A percentile compares a stretch with the other conserved stretches of the same genome.
Conservation (phyloP, 768 basidiomycete genomes). For the Boletellus ananas region DNA sequence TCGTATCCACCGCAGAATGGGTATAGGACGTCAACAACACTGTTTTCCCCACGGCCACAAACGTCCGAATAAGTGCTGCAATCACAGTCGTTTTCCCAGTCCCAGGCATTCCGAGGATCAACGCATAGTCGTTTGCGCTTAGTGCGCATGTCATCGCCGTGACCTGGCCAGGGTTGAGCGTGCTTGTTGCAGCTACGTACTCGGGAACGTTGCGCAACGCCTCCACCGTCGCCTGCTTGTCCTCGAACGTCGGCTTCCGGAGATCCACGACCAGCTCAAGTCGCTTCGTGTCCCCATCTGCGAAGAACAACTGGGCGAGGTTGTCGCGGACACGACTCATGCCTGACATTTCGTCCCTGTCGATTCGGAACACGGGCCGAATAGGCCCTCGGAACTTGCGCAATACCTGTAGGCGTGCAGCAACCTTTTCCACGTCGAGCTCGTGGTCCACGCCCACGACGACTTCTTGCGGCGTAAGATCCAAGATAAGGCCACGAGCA, state of each 20-base stretch:
- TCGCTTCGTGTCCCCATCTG: slow-evolving; percentile 62
- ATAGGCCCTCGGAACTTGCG: slow-evolving; percentile 12
- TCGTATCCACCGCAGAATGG: slow-evolving; percentile 98
- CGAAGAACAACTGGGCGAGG: slow-evolving; percentile 84
- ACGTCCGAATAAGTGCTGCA: slow-evolving; percentile 75
- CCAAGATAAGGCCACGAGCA: slow-evolving; percentile 77
- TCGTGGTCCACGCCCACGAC: slow-evolving; percentile 81
- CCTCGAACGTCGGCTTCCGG: slow-evolving; percentile 58
- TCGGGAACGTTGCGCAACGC: slow-evolving; percentile 23
- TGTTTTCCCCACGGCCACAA: slow-evolving; percentile 80
- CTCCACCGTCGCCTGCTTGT: slow-evolving; percentile 18
- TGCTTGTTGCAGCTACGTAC: slow-evolving; percentile 30
- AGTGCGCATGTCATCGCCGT: slow-evolving; percentile 71
- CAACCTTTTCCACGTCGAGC: slow-evolving; percentile 50
- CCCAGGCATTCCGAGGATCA: slow-evolving; percentile 97
- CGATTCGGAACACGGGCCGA: slow-evolving; percentile 67
- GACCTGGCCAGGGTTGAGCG: slow-evolving; percentile 70
- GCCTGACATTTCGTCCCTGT: slow-evolving; percentile 90
- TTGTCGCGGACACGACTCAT: slow-evolving; percentile 90
- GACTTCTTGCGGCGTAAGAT: slow-evolving; percentile 60
- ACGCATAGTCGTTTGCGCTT: slow-evolving; percentile 80
- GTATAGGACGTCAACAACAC: slow-evolving; percentile 92
- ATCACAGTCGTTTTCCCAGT: slow-evolving; percentile 98
- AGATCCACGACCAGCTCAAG: slow-evolving; percentile 83
- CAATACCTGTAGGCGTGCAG: slow-evolving; percentile 33